phyloP scores from a whole-genome alignment of 306 rosid genomes.

The Prinsepia uniflora region DNA sequence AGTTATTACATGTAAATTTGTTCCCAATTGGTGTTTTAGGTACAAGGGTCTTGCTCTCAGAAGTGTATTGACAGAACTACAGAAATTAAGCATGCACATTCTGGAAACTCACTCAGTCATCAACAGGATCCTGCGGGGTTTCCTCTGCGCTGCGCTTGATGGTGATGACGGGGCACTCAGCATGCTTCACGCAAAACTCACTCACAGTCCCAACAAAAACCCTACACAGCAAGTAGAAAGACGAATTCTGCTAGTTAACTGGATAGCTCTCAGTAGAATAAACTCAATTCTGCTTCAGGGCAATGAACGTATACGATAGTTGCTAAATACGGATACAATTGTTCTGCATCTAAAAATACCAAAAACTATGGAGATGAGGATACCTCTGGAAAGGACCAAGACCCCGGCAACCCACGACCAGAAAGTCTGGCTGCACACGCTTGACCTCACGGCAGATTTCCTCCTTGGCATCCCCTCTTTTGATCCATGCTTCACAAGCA shows the following conservation, averaged over 20 bases:
- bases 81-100: neutral
- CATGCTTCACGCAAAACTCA: conserved; percentile 90
- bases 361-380: neutral
- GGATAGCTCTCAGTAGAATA: neutral
- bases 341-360: neutral
- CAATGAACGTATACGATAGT: neutral
- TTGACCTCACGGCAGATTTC: conserved; percentile 76
- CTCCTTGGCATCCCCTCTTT: conserved; percentile 77
- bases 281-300: neutral
- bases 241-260: neutral
- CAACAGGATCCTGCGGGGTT: conserved; percentile 88
- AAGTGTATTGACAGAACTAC: neutral
- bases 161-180: conserved; percentile 91
- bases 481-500: conserved; percentile 80
- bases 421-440: conserved; percentile 66
- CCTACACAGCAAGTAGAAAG: conserved; percentile 38
- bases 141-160: conserved; percentile 84
- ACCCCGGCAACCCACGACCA: conserved; percentile 89
- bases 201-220: conserved; percentile 97
- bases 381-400: conserved; percentile 97
- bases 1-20: conserved; percentile 5
- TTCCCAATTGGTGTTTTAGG: neutral
- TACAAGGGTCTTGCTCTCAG: conserved; percentile 3
- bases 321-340: neutral
- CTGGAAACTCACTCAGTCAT: conserved; percentile 47